These are phyloP conservation scores for Kurtzmaniella fragi DNA, from an alignment of 805 yeast species.

Conservation along the genomic window DNA sequence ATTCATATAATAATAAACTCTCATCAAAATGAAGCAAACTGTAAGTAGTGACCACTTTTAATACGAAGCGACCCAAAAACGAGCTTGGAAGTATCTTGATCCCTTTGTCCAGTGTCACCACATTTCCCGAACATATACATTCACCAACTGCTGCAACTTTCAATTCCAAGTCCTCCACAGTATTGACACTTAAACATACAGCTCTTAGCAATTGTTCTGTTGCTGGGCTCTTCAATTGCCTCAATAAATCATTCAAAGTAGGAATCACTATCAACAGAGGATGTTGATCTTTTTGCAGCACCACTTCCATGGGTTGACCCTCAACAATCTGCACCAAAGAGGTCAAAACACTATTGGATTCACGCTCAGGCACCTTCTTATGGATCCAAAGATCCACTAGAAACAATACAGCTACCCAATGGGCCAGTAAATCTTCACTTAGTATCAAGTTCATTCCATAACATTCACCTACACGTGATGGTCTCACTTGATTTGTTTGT, in stretches of 20 bases:
- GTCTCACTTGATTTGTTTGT: neutral
- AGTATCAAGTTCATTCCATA: slow-evolving; percentile 13
- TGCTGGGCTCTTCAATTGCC: slow-evolving; percentile 14
- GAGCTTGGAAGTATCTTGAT: slow-evolving; percentile 25
- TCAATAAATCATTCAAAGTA: slow-evolving; percentile 7
- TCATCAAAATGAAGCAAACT: slow-evolving; percentile 35
- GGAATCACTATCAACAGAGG: slow-evolving; percentile 36
- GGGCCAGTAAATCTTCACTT: slow-evolving; percentile 46
- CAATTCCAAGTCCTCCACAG: slow-evolving; percentile 43
- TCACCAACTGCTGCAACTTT: slow-evolving; percentile 14
- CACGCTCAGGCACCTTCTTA: too few species aligned
- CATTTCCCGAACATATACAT: slow-evolving; percentile 22
- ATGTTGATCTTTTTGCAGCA: slow-evolving; percentile 34
- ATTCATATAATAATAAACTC: slow-evolving; percentile 22
- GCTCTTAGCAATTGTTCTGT: slow-evolving; percentile 9
- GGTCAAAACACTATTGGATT: too few species aligned
- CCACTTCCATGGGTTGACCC: slow-evolving; percentile 28
- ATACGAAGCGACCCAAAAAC: slow-evolving; percentile 28
- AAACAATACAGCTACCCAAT: slow-evolving; percentile 46
- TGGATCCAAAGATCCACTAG: slow-evolving; percentile 35
- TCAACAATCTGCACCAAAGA: too few species aligned
- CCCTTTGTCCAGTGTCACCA: slow-evolving; percentile 12
- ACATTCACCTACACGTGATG: neutral
- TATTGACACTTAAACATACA: slow-evolving; percentile 38
- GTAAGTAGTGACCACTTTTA: slow-evolving; percentile 25